These are phyloP conservation scores for Furcasterigmium furcatum DNA, from an alignment of 2,329 filamentous ascomycete genomes.

Conservation along the genomic window DNA sequence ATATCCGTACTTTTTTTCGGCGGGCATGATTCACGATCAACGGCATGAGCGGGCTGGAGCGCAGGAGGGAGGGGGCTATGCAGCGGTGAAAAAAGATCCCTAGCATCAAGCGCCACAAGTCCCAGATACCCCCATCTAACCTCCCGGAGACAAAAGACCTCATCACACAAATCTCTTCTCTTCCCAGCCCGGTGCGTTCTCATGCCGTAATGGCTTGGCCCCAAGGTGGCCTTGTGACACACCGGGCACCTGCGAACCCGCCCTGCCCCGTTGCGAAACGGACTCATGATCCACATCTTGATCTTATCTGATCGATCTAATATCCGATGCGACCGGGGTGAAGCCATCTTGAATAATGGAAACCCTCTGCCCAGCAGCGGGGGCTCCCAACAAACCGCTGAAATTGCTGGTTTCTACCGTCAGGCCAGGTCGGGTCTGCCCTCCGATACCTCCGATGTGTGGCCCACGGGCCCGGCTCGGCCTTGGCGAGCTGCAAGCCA, in stretches of 20 bases:
- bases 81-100: no score
- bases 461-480: background rate
- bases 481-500: no score
- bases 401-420: no score
- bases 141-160: no score
- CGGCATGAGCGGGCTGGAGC: no score
- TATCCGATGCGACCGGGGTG: background rate
- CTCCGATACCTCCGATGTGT: background rate
- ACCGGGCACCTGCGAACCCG: background rate
- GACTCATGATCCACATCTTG: background rate
- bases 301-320: constrained; percentile 1
- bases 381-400: background rate
- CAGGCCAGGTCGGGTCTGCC: background rate
- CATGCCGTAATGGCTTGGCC: background rate
- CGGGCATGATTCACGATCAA: no score
- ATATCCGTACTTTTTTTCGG: no score
- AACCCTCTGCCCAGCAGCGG: background rate
- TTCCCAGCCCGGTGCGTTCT: background rate
- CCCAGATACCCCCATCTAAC: no score
- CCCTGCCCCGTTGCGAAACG: no score
- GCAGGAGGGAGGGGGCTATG: no score
- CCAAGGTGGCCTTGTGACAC: background rate
- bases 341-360: background rate
- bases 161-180: background rate
- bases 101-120: no score